A percentile compares a stretch with the other conserved stretches of the same genome.
These are phyloP conservation scores for Colletotrichum sojae DNA, from an alignment of 2,329 filamentous ascomycete genomes.

Conservation along the genomic window DNA sequence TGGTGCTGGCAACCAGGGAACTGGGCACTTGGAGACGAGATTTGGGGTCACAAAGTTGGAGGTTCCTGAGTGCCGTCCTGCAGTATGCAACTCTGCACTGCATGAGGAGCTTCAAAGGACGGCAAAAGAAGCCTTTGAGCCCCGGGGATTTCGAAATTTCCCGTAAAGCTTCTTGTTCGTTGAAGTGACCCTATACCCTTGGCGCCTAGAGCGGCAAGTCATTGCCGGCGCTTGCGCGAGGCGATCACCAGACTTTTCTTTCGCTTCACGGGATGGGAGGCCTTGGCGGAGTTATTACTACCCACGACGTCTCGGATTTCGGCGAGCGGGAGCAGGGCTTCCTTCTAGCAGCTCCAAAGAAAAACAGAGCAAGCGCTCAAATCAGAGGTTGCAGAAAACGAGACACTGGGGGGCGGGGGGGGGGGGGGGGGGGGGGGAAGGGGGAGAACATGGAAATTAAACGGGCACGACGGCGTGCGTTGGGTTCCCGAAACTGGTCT, in stretches of 20 bases:
- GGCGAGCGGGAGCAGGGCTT: no score
- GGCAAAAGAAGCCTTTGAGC: background rate
- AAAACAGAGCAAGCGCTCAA: conserved; percentile 17
- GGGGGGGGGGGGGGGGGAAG: no score
- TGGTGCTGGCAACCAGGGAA: conserved; percentile 12
- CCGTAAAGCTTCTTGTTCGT: background rate
- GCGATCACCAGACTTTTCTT: background rate
- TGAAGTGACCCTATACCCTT: no score
- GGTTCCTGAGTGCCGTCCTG: conserved; percentile 26
- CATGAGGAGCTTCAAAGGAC: background rate
- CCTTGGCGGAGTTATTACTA: no score
- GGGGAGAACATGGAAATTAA: background rate
- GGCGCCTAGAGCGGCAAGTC: conserved; percentile 2
- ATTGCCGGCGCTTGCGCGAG: background rate
- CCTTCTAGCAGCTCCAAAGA: no score
- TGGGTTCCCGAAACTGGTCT: conserved; percentile 12
- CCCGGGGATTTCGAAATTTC: background rate
- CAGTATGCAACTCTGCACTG: conserved; percentile 14
- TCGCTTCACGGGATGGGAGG: no score
- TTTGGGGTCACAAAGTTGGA: conserved; percentile 1
- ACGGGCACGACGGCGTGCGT: background rate
- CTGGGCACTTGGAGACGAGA: background rate
- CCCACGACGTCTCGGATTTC: background rate
- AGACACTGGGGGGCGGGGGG: background rate
- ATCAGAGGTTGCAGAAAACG: background rate